Evolutionary conservation across 495 filamentous ascomycete species (phyloP).

Genomic region (Staphylotrichum longicolle): DNA sequence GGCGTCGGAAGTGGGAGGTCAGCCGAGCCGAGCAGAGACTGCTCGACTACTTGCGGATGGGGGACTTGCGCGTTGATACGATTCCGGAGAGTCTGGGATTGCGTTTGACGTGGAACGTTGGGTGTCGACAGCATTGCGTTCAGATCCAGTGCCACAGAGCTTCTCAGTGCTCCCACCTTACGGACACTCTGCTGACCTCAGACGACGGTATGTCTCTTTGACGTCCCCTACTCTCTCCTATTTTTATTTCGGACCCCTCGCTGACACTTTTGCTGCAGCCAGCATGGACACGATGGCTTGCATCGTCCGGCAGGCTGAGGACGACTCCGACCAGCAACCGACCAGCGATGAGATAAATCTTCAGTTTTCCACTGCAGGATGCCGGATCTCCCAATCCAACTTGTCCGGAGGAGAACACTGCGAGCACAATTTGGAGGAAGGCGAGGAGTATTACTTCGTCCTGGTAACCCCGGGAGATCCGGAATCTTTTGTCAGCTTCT

Average conservation of each 20-base stretch:
- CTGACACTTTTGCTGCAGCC: background rate
- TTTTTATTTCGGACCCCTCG: background rate
- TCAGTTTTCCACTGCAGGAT: background rate
- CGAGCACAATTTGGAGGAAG: background rate
- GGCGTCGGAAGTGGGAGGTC: background rate
- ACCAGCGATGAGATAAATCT: no score
- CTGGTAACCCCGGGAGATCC: background rate
- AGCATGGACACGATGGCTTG: background rate
- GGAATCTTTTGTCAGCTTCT: background rate
- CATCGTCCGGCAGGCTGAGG: no score
- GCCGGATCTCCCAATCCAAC: background rate
- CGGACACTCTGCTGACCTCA: constrained; percentile 5
- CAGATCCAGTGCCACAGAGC: constrained; percentile 16
- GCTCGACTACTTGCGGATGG: constrained; percentile 1
- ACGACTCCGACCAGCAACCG: no score
- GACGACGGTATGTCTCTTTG: background rate
- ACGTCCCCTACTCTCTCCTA: background rate
- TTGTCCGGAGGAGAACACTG: background rate
- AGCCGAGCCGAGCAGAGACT: background rate
- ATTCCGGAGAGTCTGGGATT: no score
- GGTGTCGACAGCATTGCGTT: background rate
- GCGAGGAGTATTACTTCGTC: constrained; percentile 2
- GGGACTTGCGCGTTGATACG: background rate
- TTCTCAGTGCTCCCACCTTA: constrained; percentile 2
- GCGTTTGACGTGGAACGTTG: no score